These are phyloP conservation scores for Paecilomyces fulvus DNA, from an alignment of 2,329 filamentous ascomycete species.

Conservation along the genomic window DNA sequence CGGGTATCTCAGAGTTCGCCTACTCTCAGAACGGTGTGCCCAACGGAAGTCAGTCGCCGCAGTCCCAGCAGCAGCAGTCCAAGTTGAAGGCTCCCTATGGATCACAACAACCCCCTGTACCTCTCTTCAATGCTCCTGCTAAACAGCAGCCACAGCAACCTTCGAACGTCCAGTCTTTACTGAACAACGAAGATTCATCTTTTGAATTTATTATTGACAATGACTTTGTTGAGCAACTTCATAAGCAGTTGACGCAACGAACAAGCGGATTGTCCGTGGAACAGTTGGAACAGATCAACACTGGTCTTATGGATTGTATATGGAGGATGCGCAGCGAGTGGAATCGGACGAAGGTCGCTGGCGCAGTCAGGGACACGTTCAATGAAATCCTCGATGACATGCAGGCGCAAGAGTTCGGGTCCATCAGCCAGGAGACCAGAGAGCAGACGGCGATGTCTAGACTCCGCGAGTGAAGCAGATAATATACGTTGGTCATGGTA, in stretches of 20 bases:
- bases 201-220: constrained; percentile 38
- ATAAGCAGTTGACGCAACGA: constrained; percentile 54
- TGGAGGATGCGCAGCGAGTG: constrained; percentile 74
- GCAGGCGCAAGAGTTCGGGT: constrained; percentile 37
- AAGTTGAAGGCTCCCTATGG: background rate
- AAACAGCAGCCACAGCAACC: constrained; percentile 16
- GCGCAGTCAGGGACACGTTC: constrained; percentile 59
- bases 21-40: constrained; percentile 21
- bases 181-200: constrained; percentile 23
- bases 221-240: constrained; percentile 47
- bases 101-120: constrained; percentile 26
- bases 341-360: constrained; percentile 69
- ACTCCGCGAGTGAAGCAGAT: constrained; percentile 6
- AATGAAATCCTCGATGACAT: constrained; percentile 57
- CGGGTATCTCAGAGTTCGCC: constrained; percentile 17
- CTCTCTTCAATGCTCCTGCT: constrained; percentile 29
- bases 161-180: constrained; percentile 23
- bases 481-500: background rate
- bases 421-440: constrained; percentile 27
- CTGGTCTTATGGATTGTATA: constrained; percentile 79
- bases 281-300: constrained; percentile 89
- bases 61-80: background rate
- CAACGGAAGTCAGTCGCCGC: constrained; percentile 22
- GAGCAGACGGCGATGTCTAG: constrained; percentile 16
- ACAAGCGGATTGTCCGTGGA: constrained; percentile 80